A percentile compares a stretch with the other conserved stretches of the same genome.
phyloP scores from a whole-genome alignment of 192 early-diverging fungal genomes.

The Coemansia javaensis region DNA sequence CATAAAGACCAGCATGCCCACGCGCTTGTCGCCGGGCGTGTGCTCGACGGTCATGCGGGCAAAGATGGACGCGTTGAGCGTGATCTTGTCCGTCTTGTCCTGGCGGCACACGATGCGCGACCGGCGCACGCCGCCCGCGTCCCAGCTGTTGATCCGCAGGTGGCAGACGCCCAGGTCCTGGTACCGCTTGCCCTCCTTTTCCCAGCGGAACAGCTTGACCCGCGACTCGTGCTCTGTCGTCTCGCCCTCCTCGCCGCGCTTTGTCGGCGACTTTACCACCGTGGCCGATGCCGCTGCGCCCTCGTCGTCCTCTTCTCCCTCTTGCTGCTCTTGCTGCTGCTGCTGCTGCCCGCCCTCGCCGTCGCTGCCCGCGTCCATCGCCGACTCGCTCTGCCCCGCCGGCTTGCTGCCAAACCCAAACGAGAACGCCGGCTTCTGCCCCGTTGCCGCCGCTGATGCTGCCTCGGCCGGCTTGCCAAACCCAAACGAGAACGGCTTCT shows the following conservation, averaged over 20 bases:
- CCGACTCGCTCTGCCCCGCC: not conserved
- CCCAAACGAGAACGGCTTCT: slow-evolving; percentile 39
- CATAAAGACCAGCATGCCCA: slow-evolving; percentile 30
- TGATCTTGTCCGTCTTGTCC: slow-evolving; percentile 38
- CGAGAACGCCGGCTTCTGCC: slow-evolving; percentile 28
- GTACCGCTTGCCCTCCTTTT: slow-evolving; percentile 22
- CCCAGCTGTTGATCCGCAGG: slow-evolving; percentile 36
- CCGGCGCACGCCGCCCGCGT: slow-evolving; percentile 9
- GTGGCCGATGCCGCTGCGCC: not conserved
- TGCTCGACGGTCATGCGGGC: slow-evolving; percentile 36
- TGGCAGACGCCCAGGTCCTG: slow-evolving; percentile 44
- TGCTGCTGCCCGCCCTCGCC: slow-evolving; percentile 2
- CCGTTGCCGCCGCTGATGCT: not conserved
- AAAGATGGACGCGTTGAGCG: slow-evolving; percentile 49
- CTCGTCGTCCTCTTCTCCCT: not conserved
- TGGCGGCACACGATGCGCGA: slow-evolving; percentile 50
- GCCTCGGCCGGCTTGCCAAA: slow-evolving; percentile 3
- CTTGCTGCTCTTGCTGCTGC: not conserved
- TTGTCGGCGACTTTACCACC: slow-evolving; percentile 12
- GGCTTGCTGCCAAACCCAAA: slow-evolving; percentile 40
- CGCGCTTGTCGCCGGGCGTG: slow-evolving; percentile 32
- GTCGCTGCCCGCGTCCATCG: not conserved
- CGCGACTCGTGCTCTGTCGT: slow-evolving; percentile 33
- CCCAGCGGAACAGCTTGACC: slow-evolving; percentile 43
- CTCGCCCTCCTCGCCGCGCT: slow-evolving; percentile 49